phyloP scores from a whole-genome alignment of 306 rosid genomes.

The Fragaria nilgerrensis region DNA sequence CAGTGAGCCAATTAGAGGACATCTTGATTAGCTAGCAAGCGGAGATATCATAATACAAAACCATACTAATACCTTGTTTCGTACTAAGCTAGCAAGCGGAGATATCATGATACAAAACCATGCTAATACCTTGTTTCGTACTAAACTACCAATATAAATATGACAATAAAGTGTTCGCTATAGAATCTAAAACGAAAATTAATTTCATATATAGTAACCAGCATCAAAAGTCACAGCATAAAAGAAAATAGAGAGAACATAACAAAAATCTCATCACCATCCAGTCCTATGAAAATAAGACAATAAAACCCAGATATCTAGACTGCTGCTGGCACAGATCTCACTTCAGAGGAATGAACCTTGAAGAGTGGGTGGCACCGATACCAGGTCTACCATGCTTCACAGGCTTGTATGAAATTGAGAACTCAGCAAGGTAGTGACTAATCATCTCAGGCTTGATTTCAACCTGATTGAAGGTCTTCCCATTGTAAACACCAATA shows the following conservation, averaged over 20 bases:
- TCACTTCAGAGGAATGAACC: conserved; percentile 98
- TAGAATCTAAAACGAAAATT: neutral
- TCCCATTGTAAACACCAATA: conserved; percentile 89
- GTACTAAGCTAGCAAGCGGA: too few relatives aligned
- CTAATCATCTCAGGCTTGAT: conserved; percentile 93
- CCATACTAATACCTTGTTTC: too few relatives aligned
- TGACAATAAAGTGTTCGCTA: too few relatives aligned
- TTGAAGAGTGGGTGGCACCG: conserved; percentile 97
- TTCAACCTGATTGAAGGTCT: conserved; percentile 92
- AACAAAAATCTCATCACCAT: conserved; percentile 35
- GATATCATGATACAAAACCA: too few relatives aligned
- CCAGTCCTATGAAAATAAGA: conserved; percentile 22
- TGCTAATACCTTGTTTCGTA: too few relatives aligned
- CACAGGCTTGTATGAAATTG: conserved; percentile 92
- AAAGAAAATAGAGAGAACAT: neutral
- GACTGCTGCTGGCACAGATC: conserved; percentile 10
- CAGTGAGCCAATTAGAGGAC: too few relatives aligned
- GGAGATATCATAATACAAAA: too few relatives aligned
- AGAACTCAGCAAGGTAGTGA: conserved; percentile 88
- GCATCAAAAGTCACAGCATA: neutral
- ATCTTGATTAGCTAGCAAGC: too few relatives aligned
- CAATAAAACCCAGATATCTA: conserved; percentile 12
- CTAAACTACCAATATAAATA: too few relatives aligned
- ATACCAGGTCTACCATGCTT: conserved; percentile 98
- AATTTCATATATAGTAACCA: conserved; percentile 3